Evolutionary conservation across 768 basidiomycete species (phyloP).

Genomic region (Mycena epipterygia): DNA sequence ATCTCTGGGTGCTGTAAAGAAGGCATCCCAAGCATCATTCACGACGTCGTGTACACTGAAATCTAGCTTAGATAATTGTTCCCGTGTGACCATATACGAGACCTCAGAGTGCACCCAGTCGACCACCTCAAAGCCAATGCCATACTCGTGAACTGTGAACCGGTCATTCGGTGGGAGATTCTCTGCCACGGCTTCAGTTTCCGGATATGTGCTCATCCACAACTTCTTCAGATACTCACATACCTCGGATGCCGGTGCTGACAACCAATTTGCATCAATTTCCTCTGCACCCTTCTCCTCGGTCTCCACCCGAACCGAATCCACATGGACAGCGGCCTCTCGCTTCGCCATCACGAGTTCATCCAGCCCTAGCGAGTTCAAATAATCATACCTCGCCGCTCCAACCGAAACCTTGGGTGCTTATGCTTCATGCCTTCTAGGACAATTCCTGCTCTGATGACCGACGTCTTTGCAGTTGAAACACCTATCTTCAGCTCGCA

Average conservation of each 20-base stretch:
- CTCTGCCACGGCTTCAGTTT: background rate
- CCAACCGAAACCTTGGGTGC: conserved; percentile 15
- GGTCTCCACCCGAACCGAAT: background rate
- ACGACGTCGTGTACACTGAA: conserved; percentile 19
- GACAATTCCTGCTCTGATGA: conserved; percentile 41
- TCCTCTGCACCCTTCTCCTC: background rate
- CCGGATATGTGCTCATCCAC: conserved; percentile 17
- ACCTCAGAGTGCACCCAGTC: conserved; percentile 19
- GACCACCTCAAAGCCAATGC: conserved; percentile 2
- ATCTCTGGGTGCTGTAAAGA: background rate
- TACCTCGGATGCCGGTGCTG: background rate
- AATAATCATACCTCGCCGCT: conserved; percentile 9
- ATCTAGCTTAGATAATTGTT: background rate
- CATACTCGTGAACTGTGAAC: conserved; percentile 15
- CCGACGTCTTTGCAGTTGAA: conserved; percentile 40
- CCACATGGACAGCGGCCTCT: background rate
- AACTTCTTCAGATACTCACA: conserved; percentile 15
- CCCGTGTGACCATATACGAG: conserved; percentile 19
- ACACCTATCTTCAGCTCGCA: conserved; percentile 39
- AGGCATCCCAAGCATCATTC: conserved; percentile 6
- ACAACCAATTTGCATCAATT: background rate
- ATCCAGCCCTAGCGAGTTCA: too few relatives aligned
- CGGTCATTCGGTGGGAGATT: conserved; percentile 4
- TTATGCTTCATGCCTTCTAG: conserved; percentile 23
- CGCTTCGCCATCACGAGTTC: background rate